Evolutionary conservation across 306 rosid genomes (phyloP).

Genomic region (Sesbania bispinosa): DNA sequence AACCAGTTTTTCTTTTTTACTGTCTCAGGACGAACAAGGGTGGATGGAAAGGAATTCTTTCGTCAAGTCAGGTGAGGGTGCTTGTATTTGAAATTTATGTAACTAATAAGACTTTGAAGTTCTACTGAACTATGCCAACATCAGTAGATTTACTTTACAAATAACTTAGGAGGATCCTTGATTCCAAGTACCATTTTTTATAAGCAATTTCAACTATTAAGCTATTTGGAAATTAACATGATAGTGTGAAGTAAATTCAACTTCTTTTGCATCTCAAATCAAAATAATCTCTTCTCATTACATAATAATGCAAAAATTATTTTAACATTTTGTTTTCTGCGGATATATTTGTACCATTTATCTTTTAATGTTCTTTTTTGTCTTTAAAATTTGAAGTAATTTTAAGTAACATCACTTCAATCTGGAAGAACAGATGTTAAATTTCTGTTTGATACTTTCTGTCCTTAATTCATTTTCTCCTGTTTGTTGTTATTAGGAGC

Average conservation of each 20-base stretch:
- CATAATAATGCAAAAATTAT: not conserved
- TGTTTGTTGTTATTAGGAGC: slow-evolving; percentile 56
- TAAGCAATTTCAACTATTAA: not conserved
- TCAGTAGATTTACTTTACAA: not conserved
- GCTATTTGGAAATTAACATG: not conserved
- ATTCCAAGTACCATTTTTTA: no score
- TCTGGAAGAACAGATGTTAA: not conserved
- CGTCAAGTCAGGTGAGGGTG: slow-evolving; percentile 88
- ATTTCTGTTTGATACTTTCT: not conserved
- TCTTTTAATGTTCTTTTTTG: not conserved
- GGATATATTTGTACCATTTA: not conserved
- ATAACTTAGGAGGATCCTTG: not conserved
- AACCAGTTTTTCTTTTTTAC: not conserved
- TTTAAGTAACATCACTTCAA: not conserved
- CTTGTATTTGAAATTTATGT: not conserved
- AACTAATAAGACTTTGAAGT: not conserved
- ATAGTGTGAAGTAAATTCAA: not conserved
- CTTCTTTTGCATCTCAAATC: not conserved
- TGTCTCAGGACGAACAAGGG: slow-evolving; percentile 69
- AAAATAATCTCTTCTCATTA: not conserved
- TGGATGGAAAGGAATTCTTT: slow-evolving; percentile 93
- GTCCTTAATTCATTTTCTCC: not conserved
- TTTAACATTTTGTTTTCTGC: not conserved
- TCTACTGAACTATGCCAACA: not conserved
- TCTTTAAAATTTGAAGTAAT: not conserved